Evolutionary conservation across 2,329 filamentous ascomycete genomes (phyloP).

Genomic region (Hypoxylon sp.): DNA sequence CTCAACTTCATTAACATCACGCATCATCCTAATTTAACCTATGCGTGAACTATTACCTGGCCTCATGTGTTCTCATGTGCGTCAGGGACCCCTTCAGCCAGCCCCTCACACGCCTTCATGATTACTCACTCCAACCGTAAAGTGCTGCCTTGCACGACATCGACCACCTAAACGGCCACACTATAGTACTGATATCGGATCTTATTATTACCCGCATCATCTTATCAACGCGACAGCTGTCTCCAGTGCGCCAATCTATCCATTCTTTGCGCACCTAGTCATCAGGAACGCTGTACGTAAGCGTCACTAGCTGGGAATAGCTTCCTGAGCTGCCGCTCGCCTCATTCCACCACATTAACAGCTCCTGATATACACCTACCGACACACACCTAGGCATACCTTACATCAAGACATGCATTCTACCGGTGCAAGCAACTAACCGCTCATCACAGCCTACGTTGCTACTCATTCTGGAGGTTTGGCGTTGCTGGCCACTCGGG

Average conservation of each 20-base stretch:
- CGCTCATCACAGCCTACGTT: slow-evolving; percentile 27
- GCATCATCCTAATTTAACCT: slow-evolving; percentile 8
- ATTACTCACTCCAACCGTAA: slow-evolving; percentile 32
- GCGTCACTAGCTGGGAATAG: slow-evolving; percentile 40
- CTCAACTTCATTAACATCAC: slow-evolving; percentile 8
- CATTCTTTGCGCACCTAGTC: slow-evolving; percentile 27
- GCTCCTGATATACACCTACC: slow-evolving; percentile 29
- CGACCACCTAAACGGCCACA: slow-evolving; percentile 34
- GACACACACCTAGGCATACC: slow-evolving; percentile 17
- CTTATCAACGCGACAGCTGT: slow-evolving; percentile 29
- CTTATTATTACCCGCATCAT: slow-evolving; percentile 26
- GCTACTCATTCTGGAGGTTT: slow-evolving; percentile 41
- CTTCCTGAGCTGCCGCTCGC: slow-evolving; percentile 43
- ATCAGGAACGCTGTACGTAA: slow-evolving; percentile 41
- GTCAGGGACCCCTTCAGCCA: slow-evolving; percentile 25
- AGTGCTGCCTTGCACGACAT: slow-evolving; percentile 27
- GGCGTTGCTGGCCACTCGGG: slow-evolving; percentile 47
- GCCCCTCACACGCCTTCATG: slow-evolving; percentile 33
- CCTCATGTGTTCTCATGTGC: slow-evolving; percentile 20
- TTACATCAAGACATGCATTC: slow-evolving; percentile 32
- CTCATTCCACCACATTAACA: slow-evolving; percentile 36
- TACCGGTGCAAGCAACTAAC: slow-evolving; percentile 30
- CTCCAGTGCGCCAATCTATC: slow-evolving; percentile 30
- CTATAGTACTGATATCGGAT: slow-evolving; percentile 6
- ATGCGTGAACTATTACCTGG: slow-evolving; percentile 20